Base-by-base conservation (phyloP, 805 yeast species). In the Ascoidea asiatica region DNA sequence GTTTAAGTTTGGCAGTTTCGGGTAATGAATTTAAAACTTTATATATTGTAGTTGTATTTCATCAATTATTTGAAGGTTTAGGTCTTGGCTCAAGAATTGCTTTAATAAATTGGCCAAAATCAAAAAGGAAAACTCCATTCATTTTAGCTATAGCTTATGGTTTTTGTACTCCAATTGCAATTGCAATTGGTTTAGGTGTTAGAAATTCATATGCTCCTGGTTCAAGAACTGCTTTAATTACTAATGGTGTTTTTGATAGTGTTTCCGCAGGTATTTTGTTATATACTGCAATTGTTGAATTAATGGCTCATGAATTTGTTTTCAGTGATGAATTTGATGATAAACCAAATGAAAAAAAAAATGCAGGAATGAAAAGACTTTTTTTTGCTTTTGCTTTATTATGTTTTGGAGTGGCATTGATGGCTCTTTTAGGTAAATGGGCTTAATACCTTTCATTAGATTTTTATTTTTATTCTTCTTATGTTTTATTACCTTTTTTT, bases 391-490 rank as follows among this genome's bases (percentile, higher is more conserved):
- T 62, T 49, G 50, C 62, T 41, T 60, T 61, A 43, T 62, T 71
- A 58, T 60, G 76, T 45, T 57, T 67, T 50, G 89, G 89, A 40
- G 74, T 79, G 23, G 81, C 80, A 11, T 55, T 80, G 33, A 81
- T 81, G 89, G 85, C 88, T 1, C 62, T 81, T 39, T 66, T 81
- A 21, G 89, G 88, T 37, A 78, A 75, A 56, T 81, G 90, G 88
- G 88, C 86, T 5, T 79, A 59, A 56, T 5, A 8, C 15, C 15
- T 29, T 29, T 29, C 15, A 2, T 29, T 29, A 11, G 11, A 11
- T 29, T 29, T 29, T 29, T 29, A 8, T 3, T 3, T 11, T 15
- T 29, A 29, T 29, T 29, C 15, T 29, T 29, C 15, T 8, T 29
- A 29, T 29, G 8, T 29, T 29, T 29, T 3, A 11, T 29, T 29